Conservation (phyloP, 2,329 filamentous ascomycete species). For the Fusarium continuum region DNA sequence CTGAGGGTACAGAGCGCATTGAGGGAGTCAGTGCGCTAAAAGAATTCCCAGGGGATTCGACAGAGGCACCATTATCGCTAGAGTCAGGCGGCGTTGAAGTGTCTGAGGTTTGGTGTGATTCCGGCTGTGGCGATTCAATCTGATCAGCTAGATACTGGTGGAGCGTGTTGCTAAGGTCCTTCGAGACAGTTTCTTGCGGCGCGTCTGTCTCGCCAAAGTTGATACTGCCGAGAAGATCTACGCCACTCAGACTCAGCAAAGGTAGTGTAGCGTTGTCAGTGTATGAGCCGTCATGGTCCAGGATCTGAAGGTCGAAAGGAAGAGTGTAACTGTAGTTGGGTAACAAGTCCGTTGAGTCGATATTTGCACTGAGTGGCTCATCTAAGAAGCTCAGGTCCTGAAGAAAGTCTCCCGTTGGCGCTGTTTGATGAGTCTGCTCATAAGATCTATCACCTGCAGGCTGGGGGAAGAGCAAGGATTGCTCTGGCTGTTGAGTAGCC, state of each 20-base stretch:
- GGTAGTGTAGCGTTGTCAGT: constrained; percentile 11
- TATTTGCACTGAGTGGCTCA: constrained; percentile 38
- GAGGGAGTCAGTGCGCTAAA: constrained; percentile 2
- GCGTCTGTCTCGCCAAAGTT: constrained; percentile 47
- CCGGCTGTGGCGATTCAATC: constrained; percentile 24
- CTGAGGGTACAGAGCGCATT: constrained; percentile 42
- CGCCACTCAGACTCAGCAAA: constrained; percentile 36
- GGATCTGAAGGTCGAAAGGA: constrained; percentile 29
- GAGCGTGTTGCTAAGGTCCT: constrained; percentile 43
- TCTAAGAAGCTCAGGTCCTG: constrained; percentile 50
- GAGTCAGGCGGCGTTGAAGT: constrained; percentile 33
- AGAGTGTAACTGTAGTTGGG: constrained; percentile 38
- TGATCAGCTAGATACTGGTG: constrained; percentile 41
- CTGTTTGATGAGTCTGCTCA: constrained; percentile 11
- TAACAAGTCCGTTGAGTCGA: constrained; percentile 52
- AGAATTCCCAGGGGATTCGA: constrained; percentile 27
- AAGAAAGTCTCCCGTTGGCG: constrained; percentile 36
- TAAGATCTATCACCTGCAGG: background rate
- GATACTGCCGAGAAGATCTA: constrained; percentile 46
- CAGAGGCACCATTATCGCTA: constrained; percentile 38
- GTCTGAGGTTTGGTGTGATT: constrained; percentile 21
- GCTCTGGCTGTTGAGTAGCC: background rate
- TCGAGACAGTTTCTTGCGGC: constrained; percentile 42
- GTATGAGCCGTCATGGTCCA: constrained; percentile 15
- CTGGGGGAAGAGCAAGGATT: constrained; percentile 5